Conservation (phyloP, 2,329 filamentous ascomycete genomes). For the Aspergillus ustus region DNA sequence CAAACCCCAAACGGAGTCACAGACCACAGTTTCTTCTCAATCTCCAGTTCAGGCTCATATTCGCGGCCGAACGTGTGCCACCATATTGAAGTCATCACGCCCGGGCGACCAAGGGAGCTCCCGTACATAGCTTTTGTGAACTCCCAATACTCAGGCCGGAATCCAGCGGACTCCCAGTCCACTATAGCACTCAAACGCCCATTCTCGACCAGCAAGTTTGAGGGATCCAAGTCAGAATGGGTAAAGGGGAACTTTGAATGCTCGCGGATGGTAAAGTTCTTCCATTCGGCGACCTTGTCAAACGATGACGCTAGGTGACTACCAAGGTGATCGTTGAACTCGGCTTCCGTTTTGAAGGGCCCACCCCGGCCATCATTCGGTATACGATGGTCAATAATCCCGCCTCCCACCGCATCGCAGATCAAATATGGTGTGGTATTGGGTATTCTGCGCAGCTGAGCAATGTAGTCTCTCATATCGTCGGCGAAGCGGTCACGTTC, state of each 20-base stretch:
- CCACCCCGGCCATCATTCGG: constrained; percentile 8
- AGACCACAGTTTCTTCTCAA: constrained; percentile 6
- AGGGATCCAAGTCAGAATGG: constrained; percentile 27
- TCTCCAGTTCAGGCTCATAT: background rate
- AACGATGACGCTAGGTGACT: constrained; percentile 39
- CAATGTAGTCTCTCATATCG: background rate
- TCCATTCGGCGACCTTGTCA: background rate
- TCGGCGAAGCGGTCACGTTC: background rate
- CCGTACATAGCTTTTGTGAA: constrained; percentile 31
- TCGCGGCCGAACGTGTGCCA: background rate
- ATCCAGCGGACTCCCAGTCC: constrained; percentile 36
- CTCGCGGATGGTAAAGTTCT: background rate
- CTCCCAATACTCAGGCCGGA: constrained; percentile 34
- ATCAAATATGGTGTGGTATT: constrained; percentile 5
- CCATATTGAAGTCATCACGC: background rate
- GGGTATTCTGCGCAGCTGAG: constrained; percentile 5
- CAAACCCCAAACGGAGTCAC: constrained; percentile 7
- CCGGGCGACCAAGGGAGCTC: too few species aligned
- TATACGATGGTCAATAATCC: constrained; percentile 1
- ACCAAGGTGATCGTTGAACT: constrained; percentile 31
- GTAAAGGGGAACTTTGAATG: constrained; percentile 17
- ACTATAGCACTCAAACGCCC: constrained; percentile 30
- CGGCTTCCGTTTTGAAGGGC: constrained; percentile 16
- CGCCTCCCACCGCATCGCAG: background rate
- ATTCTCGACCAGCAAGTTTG: constrained; percentile 27